Base-by-base conservation (phyloP, 768 basidiomycete species). In the Hygrophorus russula region DNA sequence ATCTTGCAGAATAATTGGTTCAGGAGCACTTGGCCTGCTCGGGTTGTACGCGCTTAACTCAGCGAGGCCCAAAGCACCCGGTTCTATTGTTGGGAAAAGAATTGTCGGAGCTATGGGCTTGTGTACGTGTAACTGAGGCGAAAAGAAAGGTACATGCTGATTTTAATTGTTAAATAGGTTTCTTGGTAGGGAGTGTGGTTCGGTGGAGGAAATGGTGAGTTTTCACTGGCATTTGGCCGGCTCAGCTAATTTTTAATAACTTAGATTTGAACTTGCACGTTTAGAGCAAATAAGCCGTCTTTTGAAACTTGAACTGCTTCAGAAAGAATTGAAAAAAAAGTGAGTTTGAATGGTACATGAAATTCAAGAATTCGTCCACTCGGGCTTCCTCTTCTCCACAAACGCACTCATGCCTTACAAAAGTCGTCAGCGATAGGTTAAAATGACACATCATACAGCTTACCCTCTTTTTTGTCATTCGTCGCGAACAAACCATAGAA, bases 401-500 rank as follows among this genome's bases (percentile, higher is more conserved):
- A 99, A 98, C 15, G 94, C 94, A 17, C 70, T 59, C 94, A 98
- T 99, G 14, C 94, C 93, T 94, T 18, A 44, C 34, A 48, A 18
- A 18, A 36, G 41, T n/a, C n/a, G 29, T 36, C 24, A 34, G 15
- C 17, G 35, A 18, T 19, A 46, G 36, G 30, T 8, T n/a, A 49
- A 30, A 53, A 51, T 18, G 38, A 33, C 46, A 14, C 24, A 24
- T 30, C 20, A 28, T 17, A 41, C 33, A 13, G 63, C 82, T 47
- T 53, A 83, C 90, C 92, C 66, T 94, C 92, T 68, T 93, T 93
- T 65, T 93, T 91, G 59, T 94, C 92, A 42, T 81, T 76, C 13
- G 96, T 96, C 4, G 91, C 91, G 54, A 99, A 98, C 46, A 92
- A 64, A 32, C 78, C 71, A 52, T 97, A 86, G 81, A 98, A 98